Evolutionary conservation across 2,329 filamentous ascomycete genomes (phyloP).

Genomic region (Cercospora berteroae): DNA sequence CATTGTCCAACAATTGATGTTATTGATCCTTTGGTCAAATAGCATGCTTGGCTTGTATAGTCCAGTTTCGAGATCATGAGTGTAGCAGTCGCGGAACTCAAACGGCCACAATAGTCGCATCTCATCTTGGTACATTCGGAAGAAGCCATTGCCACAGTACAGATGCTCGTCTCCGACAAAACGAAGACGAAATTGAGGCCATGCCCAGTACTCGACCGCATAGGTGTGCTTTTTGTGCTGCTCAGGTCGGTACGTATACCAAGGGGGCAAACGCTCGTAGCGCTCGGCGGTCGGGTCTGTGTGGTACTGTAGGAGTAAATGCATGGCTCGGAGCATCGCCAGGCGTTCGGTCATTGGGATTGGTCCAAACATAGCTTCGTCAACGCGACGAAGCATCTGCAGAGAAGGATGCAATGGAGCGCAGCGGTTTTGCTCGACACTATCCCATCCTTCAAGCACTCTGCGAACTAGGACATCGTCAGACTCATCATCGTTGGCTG

Average conservation of each 20-base stretch:
- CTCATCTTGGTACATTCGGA: not conserved
- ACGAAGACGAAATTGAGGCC: not conserved
- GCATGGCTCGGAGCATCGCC: not conserved
- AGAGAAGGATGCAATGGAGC: not conserved
- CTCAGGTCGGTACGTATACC: not conserved
- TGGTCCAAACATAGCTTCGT: not conserved
- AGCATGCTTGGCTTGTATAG: not conserved
- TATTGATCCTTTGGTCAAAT: not conserved
- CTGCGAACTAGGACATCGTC: not conserved
- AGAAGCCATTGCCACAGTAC: not conserved
- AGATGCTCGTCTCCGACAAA: not conserved
- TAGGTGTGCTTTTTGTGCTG: not conserved
- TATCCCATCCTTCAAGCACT: not conserved
- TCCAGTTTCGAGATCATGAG: not conserved
- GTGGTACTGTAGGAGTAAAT: not conserved
- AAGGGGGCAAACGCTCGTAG: not conserved
- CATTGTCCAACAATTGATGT: not conserved
- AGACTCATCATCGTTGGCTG: not conserved
- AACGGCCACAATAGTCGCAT: not conserved
- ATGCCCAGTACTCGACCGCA: not conserved
- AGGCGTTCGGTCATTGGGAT: not conserved
- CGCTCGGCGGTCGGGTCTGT: not conserved
- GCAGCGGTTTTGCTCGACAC: not conserved
- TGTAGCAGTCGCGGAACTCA: not conserved
- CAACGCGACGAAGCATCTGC: not conserved